A percentile compares a stretch with the other conserved stretches of the same genome.
phyloP scores from a whole-genome alignment of 257 asterid genomes.

The Paulownia fortunei region DNA sequence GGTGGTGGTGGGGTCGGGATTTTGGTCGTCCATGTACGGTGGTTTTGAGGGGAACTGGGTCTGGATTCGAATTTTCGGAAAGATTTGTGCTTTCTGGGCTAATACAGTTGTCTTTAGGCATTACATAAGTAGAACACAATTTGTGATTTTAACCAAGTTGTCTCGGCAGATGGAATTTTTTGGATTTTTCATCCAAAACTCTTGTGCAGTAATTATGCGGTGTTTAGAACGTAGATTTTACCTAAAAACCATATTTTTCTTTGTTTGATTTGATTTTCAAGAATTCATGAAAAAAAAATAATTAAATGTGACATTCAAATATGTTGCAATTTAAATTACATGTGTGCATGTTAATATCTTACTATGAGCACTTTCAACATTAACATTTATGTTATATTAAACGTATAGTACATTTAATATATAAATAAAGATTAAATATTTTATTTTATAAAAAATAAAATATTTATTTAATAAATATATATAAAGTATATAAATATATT shows the following conservation, averaged over 20 bases:
- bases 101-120: conserved; percentile 18
- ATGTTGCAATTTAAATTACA: too few species aligned
- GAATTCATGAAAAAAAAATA: background rate
- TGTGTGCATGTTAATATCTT: too few species aligned
- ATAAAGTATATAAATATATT: too few species aligned
- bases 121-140: background rate
- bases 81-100: conserved; percentile 16
- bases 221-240: background rate
- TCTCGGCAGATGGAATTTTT: background rate
- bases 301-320: too few species aligned
- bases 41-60: conserved; percentile 3
- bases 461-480: too few species aligned
- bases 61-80: conserved; percentile 10
- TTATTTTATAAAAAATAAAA: too few species aligned
- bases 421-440: too few species aligned
- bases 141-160: too few species aligned
- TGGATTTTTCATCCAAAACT: conserved; percentile 7
- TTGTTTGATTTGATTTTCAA: background rate
- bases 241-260: background rate
- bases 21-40: conserved; percentile 49
- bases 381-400: too few species aligned
- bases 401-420: too few species aligned
- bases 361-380: too few species aligned
- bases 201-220: background rate
- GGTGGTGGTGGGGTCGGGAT: conserved; percentile 35